Evolutionary conservation across 2,329 filamentous ascomycete genomes (phyloP).

Genomic region (Uncinocarpus reesii): DNA sequence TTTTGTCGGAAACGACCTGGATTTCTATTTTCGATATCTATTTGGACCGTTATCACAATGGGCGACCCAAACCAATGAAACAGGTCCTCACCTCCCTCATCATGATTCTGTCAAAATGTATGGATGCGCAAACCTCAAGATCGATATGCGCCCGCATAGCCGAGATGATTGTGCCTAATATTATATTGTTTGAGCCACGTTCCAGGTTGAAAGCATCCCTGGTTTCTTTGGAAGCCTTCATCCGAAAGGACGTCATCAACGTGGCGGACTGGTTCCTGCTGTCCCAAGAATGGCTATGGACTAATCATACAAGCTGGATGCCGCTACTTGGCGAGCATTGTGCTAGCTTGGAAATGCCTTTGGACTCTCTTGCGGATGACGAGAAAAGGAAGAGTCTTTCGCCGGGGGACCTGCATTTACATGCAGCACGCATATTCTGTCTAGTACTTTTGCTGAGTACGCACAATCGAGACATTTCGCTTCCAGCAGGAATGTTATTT

Average conservation of each 20-base stretch:
- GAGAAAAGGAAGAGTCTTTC: slow-evolving; percentile 12
- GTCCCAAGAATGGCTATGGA: slow-evolving; percentile 27
- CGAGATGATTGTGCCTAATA: slow-evolving; percentile 27
- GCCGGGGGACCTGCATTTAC: slow-evolving; percentile 15
- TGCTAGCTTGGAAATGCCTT: slow-evolving; percentile 23
- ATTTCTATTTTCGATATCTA: slow-evolving; percentile 32
- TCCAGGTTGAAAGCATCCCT: slow-evolving; percentile 32
- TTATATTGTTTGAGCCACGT: slow-evolving; percentile 32
- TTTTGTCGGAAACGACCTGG: slow-evolving; percentile 30
- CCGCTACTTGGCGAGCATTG: slow-evolving; percentile 27
- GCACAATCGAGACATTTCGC: slow-evolving; percentile 15
- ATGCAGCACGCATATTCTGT: slow-evolving; percentile 21
- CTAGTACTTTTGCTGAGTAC: slow-evolving; percentile 16
- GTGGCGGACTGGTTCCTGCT: slow-evolving; percentile 25
- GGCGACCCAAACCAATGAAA: slow-evolving; percentile 37
- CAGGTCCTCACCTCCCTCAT: slow-evolving; percentile 36
- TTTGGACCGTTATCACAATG: slow-evolving; percentile 34
- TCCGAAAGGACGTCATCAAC: slow-evolving; percentile 31
- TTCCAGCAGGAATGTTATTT: slow-evolving; percentile 15
- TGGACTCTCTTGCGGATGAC: slow-evolving; percentile 16
- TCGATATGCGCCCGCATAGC: slow-evolving; percentile 22
- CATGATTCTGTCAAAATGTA: slow-evolving; percentile 26
- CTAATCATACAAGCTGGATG: slow-evolving; percentile 26
- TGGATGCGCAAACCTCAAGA: slow-evolving; percentile 19
- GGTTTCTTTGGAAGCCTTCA: slow-evolving; percentile 28